Base-by-base conservation (phyloP, 169 alveolate genomes). In the Cryptosporidium andersoni region DNA sequence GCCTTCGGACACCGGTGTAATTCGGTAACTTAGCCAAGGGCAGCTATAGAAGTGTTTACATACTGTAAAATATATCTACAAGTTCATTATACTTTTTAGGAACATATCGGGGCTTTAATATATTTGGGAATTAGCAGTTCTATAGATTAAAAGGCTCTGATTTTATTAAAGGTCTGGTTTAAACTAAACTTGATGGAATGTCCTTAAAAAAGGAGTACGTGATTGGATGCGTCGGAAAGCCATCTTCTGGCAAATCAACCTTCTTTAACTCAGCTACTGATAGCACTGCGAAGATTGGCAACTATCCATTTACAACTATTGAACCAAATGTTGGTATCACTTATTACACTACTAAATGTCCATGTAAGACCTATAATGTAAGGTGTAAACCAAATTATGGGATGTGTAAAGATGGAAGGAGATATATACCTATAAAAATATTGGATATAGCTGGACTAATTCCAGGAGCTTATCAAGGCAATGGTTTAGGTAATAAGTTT, bases 151-250 rank as follows among this genome's bases (percentile, higher is more conserved):
- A 25, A 25, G 25, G 25, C 25, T 25, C 25, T 25, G 25, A 0
- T 25, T 25, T 25, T 25, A 25, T 25, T 25, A 25, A 25, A 25
- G 25, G 25, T 25, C 25, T 25, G 25, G 25, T 25, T 25, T 25
- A 25, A 25, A 25, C 25, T 25, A 0, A 25, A 25, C 25, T 25
- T 25, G 25, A 25, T 25, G 25, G 25, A 25, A 25, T 25, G 25
- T 4, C 6, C 40, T 52, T 66, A 45, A 58, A 56, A 4, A 74
- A 74, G 42, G 93, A 91, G 49, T 91, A 90, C 74, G 81, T 91
- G 48, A 81, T 90, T 48, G 93, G 93, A 58, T 90, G 93, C 68
- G 93, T 90, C 43, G 93, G 93, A 7, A 90, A 90, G 51, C 93
- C 93, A 39, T 90, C 93, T 9, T 90, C 93, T 9, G 93, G 93